Base-by-base conservation (phyloP, 345 rosid genomes). In the Eucalyptus coolabah region DNA sequence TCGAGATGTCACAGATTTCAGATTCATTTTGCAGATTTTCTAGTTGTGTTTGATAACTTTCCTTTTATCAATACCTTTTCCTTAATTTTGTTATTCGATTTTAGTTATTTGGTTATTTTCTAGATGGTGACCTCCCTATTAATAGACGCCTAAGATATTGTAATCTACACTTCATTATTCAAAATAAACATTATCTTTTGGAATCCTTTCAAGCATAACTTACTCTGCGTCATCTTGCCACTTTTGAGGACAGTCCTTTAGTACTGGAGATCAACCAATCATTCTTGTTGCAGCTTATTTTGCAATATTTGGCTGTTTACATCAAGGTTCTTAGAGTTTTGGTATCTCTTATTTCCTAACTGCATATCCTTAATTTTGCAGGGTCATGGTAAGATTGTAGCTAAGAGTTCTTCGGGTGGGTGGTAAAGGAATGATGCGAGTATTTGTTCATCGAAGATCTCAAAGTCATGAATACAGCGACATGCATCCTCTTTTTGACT, bases 161-260 rank as follows among this genome's bases (percentile, higher is more conserved):
- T 44, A 44, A 44, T 44, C 45, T 44, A 9, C 45, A 44, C 45
- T 44, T 44, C 45, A 44, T 44, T 44, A 44, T 44, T 44, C 12
- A 45, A 44, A 44, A 44, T 7, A 17, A 6, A 44, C 47, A 45
- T 45, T 45, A 45, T 45, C 10, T 45, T 45, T 45, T 45, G 47
- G 47, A 45, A 45, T 45, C 47, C 47, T 44, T 45, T 45, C 11
- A 45, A 45, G 47, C 47, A 44, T 44, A 44, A 44, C 47, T 44
- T 44, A 9, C 47, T 45, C 11, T 45, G 47, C 47, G 47, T 45
- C 47, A 40, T 45, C 94, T 50, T 96, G 99, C 92, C 95, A 96
- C 3, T 94, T 95, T 91, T 96, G 93, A 50, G 19, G 21, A 94
- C 65, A 37, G 15, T 65, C 8, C 51, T 11, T 37, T 54, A 67